Evolutionary conservation across 768 basidiomycete genomes (phyloP), one percentile per base, ranked within the genome.

Genomic region (Trametes elegans): DNA sequence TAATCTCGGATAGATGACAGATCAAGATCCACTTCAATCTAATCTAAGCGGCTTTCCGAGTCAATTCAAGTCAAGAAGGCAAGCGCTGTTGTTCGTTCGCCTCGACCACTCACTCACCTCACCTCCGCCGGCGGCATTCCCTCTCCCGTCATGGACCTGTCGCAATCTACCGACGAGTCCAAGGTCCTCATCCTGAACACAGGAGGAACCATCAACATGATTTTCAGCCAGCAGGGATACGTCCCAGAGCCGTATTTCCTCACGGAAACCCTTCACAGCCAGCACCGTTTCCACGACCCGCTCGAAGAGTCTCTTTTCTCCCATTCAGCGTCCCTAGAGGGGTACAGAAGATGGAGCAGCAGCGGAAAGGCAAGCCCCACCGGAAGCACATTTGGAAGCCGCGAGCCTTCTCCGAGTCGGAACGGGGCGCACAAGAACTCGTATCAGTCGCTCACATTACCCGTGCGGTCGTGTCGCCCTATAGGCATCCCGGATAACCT

Each of bases 211-310:
- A 93, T 95, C 61, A 90, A 90, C 16, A 92, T 92, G 89, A 83
- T 92, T 40, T 79, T 88, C 31, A 84, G 86, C 29, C 75, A 84
- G 29, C 80, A 83, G 56, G 88, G 88, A 58, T 90, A 90, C 66
- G 85, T 88, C 19, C 89, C 92, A 11, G 93, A 94, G 65, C 91
- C 91, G 0, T 87, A 86, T 62, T 94, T 93, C 67, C 74, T 95
- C 58, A 92, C 90, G 5, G 87, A 92, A 69, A 91, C 87, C 0
- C 79, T 96, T 26, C 76, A 80, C 62, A 85, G 85, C 61, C 91
- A 94, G 70, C 82, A 81, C 34, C 84, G 95, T 11, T 98, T 98
- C 64, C 91, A 98, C 70, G 95, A 98, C 61, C 95, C 94, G 3
- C 71, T 85, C 21, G 87, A 90, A 67, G 86, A 91, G 56, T 94